Percentiles rank a stretch among this genome's conserved stretches.
These are phyloP conservation scores for Kluyveromyces starmeri DNA, from an alignment of 805 yeast species.

Conservation along the genomic window DNA sequence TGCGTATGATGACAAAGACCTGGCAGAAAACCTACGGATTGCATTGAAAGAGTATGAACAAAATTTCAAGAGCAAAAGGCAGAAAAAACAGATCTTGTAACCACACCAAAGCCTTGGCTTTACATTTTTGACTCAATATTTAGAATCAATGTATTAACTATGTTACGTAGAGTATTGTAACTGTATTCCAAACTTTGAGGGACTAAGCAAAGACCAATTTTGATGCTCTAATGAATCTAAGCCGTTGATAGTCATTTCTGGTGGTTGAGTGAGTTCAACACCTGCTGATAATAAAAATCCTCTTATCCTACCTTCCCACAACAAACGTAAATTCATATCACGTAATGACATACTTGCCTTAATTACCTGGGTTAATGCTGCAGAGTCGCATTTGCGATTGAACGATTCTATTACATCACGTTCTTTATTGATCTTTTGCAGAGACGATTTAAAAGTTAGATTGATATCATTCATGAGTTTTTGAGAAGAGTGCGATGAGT, in stretches of 20 bases:
- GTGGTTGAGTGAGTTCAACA: constrained; percentile 32
- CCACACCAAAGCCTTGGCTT: not conserved
- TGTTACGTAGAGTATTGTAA: constrained; percentile 23
- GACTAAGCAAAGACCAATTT: constrained; percentile 8
- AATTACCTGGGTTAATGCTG: constrained; percentile 60
- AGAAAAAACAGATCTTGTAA: constrained; percentile 15
- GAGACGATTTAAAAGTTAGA: constrained; percentile 26
- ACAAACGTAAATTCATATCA: constrained; percentile 48
- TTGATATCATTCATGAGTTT: constrained; percentile 21
- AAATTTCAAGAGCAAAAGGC: constrained; percentile 31
- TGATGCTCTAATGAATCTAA: constrained; percentile 7
- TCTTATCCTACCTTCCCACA: constrained; percentile 85
- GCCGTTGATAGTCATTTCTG: constrained; percentile 4
- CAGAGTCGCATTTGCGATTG: constrained; percentile 40
- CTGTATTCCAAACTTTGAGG: constrained; percentile 25
- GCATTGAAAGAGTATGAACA: constrained; percentile 49
- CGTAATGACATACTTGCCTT: constrained; percentile 65
- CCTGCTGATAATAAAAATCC: constrained; percentile 78
- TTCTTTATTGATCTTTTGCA: constrained; percentile 26
- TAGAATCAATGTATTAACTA: no score
- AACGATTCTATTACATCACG: constrained; percentile 42
- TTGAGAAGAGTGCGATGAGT: constrained; percentile 13
- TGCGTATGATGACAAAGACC: constrained; percentile 56
- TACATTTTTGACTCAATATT: not conserved
- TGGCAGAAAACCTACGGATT: constrained; percentile 56